Conservation (phyloP, 108 stramenopile species). For the Fragilaria crotonensis region DNA sequence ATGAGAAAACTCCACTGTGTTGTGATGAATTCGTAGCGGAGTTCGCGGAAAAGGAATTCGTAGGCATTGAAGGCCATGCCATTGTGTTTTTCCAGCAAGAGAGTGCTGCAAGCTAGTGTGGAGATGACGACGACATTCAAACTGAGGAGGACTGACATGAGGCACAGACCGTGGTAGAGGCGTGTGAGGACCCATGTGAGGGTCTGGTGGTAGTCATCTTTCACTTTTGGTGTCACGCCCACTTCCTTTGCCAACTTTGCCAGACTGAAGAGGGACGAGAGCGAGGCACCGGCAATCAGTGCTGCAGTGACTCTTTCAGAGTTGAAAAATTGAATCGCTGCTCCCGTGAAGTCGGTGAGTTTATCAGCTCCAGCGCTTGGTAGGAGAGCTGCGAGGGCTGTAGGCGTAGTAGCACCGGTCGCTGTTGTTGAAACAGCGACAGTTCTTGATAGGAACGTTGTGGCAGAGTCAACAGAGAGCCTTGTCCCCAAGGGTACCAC, state of each 20-base stretch:
- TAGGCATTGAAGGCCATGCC: constrained; percentile 6
- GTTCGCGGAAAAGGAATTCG: constrained; percentile 8
- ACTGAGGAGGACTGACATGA: constrained; percentile 24
- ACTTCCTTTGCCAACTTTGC: constrained; percentile 4
- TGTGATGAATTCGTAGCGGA: constrained; percentile 26
- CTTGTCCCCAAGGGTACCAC: too few relatives aligned
- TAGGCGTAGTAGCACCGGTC: too few relatives aligned
- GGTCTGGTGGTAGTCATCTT: constrained; percentile 3
- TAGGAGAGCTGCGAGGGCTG: too few relatives aligned
- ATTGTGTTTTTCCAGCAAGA: constrained; percentile 2
- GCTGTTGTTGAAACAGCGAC: too few relatives aligned
- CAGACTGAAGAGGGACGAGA: constrained; percentile 17
- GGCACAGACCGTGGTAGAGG: constrained; percentile 18
- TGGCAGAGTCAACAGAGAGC: too few relatives aligned
- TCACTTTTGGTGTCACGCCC: not conserved
- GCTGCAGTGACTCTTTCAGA: constrained; percentile 5
- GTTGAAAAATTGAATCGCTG: constrained; percentile 8
- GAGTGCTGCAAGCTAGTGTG: constrained; percentile 6
- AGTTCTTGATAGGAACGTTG: too few relatives aligned
- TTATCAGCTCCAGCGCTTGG: too few relatives aligned
- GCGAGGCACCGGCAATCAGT: constrained; percentile 18
- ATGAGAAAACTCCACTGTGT: constrained; percentile 28
- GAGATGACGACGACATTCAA: constrained; percentile 11
- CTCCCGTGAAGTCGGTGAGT: not conserved
- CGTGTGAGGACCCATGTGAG: not conserved